Percentiles rank a stretch among this genome's conserved stretches.
Evolutionary conservation across 225 moss, liverwort and hornwort species (phyloP).

Genomic region (Physcomitrellopsis africana): DNA sequence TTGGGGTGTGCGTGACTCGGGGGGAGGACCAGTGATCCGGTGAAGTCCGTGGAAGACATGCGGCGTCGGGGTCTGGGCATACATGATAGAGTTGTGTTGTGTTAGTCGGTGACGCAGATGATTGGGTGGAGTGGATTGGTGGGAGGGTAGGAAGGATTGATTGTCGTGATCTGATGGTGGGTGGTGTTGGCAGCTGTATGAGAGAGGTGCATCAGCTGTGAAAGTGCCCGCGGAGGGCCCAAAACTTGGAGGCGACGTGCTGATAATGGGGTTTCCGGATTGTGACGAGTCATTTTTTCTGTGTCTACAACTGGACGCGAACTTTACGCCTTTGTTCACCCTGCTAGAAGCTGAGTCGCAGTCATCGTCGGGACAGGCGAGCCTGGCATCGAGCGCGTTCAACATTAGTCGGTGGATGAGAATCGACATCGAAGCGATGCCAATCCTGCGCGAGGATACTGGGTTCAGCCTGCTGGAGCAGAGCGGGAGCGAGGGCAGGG

Average conservation of each 20-base stretch:
- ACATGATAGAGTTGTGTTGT: too few species aligned
- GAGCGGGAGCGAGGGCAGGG: slow-evolving; percentile 57
- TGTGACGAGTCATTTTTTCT: slow-evolving; percentile 86
- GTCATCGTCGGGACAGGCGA: slow-evolving; percentile 47
- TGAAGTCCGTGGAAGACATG: too few species aligned
- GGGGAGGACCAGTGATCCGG: too few species aligned
- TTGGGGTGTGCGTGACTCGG: too few species aligned
- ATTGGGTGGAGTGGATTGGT: slow-evolving; percentile 4
- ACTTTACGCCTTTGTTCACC: slow-evolving; percentile 83
- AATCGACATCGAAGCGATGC: slow-evolving; percentile 77
- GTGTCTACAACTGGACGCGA: slow-evolving; percentile 80
- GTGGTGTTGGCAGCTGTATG: slow-evolving; percentile 75
- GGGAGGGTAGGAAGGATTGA: slow-evolving; percentile 20
- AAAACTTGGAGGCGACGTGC: slow-evolving; percentile 69
- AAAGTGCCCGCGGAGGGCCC: slow-evolving; percentile 69
- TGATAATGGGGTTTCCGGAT: slow-evolving; percentile 92
- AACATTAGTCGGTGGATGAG: slow-evolving; percentile 78
- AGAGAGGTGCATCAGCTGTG: slow-evolving; percentile 74
- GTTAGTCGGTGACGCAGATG: too few species aligned
- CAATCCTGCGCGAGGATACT: slow-evolving; percentile 71
- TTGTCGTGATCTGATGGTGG: slow-evolving; percentile 37
- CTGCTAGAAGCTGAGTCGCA: slow-evolving; percentile 83
- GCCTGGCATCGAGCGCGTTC: slow-evolving; percentile 69
- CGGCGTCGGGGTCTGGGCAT: too few species aligned
- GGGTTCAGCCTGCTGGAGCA: slow-evolving; percentile 78